Conservation (phyloP, 768 basidiomycete genomes). For the Termitomyces sp. region DNA sequence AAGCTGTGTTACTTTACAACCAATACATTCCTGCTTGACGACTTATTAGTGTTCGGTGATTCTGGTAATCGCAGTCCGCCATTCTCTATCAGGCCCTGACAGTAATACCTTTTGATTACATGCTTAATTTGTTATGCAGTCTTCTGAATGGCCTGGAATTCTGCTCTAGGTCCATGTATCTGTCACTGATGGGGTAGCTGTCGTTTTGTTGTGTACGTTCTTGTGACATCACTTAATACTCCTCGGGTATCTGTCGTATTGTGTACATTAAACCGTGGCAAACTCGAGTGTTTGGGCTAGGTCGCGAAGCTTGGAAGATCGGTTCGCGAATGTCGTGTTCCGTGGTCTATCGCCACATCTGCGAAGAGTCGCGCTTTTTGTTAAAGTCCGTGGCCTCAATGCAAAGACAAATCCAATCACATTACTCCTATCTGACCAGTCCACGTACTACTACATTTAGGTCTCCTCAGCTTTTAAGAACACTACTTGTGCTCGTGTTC, state of each 20-base stretch:
- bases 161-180: background rate
- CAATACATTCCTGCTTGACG: background rate
- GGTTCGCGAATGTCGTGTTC: background rate
- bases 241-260: background rate
- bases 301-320: slow-evolving; percentile 3
- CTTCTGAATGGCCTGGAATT: background rate
- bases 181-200: background rate
- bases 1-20: slow-evolving; percentile 19
- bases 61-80: slow-evolving; percentile 46
- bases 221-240: background rate
- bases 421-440: background rate
- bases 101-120: background rate
- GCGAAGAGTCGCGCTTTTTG: background rate
- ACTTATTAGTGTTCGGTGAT: slow-evolving; percentile 42
- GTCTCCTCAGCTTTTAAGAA: background rate
- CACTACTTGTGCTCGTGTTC: background rate
- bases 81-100: slow-evolving; percentile 37
- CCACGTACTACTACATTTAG: background rate
- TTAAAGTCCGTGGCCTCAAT: slow-evolving; percentile 2
- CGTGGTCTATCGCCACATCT: background rate
- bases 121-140: background rate
- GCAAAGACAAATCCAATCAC: background rate
- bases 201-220: background rate
- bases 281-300: background rate
- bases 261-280: background rate